Base-by-base conservation (phyloP, 495 filamentous ascomycete genomes). In the Penicillium roqueforti region DNA sequence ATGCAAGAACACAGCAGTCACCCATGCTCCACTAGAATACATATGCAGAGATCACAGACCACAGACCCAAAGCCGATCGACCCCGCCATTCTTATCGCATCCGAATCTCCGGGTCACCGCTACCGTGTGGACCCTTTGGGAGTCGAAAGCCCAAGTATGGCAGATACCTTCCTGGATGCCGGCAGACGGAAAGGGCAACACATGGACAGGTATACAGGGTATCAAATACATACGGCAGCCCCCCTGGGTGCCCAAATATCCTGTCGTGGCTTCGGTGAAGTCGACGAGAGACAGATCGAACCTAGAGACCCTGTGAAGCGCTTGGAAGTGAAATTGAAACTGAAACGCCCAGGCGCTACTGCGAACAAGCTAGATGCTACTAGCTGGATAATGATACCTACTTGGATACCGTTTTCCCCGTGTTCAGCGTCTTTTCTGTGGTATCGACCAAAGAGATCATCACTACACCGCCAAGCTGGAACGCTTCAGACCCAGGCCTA, bases 171-270 rank as follows among this genome's bases (percentile, higher is more conserved):
- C 67, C 69, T 2, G 78, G 78, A 51, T 77, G 76, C 60, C 67
- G 70, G 28, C 80, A 79, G 6, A 82, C 53, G 1, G 78, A 69
- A 57, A 82, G 76, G 28, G 77, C 80, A 1, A 67, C 68, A 26
- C 72, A 67, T 2, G 73, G 42, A 20, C 80, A 59, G 76, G 88
- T 88, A 11, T 80, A 63, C 29, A 75, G 47, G 16, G 76, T 68
- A 59, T 88, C 85, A 54, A 87, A 87, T 6, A 86, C 60, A 58
- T 86, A 88, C 49, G 84, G 47, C 32, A 76, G 74, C 69, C 77
- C 78, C 67, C 88, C 85, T 82, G 75, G 6, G 43, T 63, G 41
- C 85, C 63, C 28, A 79, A 45, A 41, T 74, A 78, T 0, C 84
- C 83, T 4, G 68, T 64, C 6, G 71, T 55, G 0, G 83, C 83